Conservation (phyloP, 306 rosid species). For the Prunus mira region DNA sequence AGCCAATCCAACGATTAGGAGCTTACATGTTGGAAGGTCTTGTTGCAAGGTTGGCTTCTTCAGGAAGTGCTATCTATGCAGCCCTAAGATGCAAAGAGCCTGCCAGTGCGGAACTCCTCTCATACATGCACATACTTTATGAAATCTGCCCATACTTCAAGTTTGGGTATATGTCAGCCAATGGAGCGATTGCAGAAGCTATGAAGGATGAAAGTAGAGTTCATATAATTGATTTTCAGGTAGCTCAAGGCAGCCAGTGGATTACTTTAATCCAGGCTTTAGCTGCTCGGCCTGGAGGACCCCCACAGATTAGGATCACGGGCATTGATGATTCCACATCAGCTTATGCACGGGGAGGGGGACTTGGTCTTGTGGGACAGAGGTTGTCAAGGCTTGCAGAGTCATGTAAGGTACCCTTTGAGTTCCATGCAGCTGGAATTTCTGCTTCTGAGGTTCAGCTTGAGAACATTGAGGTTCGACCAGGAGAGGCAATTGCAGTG, state of each 20-base stretch:
- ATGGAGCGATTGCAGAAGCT: constrained; percentile 92
- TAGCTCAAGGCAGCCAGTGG: constrained; percentile 88
- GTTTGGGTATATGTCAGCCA: constrained; percentile 87
- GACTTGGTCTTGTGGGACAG: constrained; percentile 61
- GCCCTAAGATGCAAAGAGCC: constrained; percentile 85
- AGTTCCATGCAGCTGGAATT: constrained; percentile 53
- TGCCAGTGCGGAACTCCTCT: constrained; percentile 57
- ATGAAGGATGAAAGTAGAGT: constrained; percentile 56
- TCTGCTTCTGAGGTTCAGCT: constrained; percentile 47
- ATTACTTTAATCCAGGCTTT: constrained; percentile 70
- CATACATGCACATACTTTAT: constrained; percentile 76
- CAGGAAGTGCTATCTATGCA: constrained; percentile 79
- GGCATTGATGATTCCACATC: constrained; percentile 74
- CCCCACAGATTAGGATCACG: constrained; percentile 72
- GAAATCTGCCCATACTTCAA: constrained; percentile 85
- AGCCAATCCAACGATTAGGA: constrained; percentile 75
- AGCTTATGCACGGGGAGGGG: constrained; percentile 77
- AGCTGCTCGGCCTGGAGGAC: constrained; percentile 66
- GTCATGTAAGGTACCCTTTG: constrained; percentile 60
- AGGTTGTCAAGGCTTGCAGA: constrained; percentile 59
- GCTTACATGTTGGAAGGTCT: constrained; percentile 90
- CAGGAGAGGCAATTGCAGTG: constrained; percentile 73
- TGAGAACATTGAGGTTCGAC: constrained; percentile 52
- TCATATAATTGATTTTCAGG: constrained; percentile 91
- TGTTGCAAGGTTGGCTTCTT: constrained; percentile 72